Conservation (phyloP, 345 rosid species). For the Odontarrhena argentea region DNA sequence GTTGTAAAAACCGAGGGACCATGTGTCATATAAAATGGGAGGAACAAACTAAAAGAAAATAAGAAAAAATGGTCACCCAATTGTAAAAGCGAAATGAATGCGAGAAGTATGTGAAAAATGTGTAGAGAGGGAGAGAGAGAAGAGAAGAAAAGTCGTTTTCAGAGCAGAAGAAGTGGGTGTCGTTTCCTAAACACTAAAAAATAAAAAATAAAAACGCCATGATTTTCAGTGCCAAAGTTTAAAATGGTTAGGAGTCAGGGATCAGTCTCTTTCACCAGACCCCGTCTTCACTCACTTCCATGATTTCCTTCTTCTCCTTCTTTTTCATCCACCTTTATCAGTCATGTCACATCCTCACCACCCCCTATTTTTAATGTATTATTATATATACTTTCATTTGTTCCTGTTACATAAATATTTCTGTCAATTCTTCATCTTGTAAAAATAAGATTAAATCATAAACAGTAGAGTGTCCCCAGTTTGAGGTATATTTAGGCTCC, state of each 20-base stretch:
- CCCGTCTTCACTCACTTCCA: constrained; percentile 41
- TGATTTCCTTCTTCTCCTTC: constrained; percentile 38
- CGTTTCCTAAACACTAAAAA: constrained; percentile 20
- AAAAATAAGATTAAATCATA: too few species aligned
- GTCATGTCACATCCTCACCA: constrained; percentile 41
- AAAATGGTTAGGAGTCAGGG: constrained; percentile 41
- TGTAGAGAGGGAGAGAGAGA: constrained; percentile 5
- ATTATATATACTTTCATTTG: constrained; percentile 1
- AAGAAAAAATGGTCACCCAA: constrained; percentile 2
- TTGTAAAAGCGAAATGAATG: constrained; percentile 25
- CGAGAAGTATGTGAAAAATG: constrained; percentile 26
- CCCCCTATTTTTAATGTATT: constrained; percentile 15
- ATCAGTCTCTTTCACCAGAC: constrained; percentile 40
- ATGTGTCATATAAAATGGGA: constrained; percentile 33
- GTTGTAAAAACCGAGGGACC: constrained; percentile 15
- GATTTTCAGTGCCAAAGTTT: constrained; percentile 44
- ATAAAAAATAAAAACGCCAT: constrained; percentile 23
- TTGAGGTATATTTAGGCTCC: too few species aligned
- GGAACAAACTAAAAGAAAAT: constrained; percentile 4
- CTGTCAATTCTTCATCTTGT: too few species aligned
- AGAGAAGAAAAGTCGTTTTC: constrained; percentile 38
- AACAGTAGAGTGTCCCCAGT: too few species aligned
- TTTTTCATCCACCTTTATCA: constrained; percentile 21
- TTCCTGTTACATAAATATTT: constrained; percentile 3
- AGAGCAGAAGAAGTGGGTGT: constrained; percentile 35